Conservation (phyloP, 1,284 basidiomycete genomes). For the Moniliella sp. region DNA sequence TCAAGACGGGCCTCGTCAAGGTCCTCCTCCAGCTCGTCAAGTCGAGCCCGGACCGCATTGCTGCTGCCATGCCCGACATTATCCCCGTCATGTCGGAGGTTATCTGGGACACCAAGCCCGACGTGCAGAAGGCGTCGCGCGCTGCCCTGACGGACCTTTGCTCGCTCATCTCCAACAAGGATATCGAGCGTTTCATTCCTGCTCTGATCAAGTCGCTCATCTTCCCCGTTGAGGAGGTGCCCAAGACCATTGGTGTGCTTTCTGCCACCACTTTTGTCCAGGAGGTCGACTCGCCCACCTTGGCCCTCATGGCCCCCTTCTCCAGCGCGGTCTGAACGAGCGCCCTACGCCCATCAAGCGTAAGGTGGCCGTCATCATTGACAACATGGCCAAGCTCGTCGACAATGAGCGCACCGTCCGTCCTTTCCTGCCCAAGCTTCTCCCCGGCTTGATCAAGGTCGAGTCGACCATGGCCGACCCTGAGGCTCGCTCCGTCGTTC, state of each 20-base stretch:
- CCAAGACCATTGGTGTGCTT: conserved; percentile 81
- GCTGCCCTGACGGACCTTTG: conserved; percentile 61
- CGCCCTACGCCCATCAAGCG: conserved; percentile 33
- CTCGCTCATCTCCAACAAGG: conserved; percentile 73
- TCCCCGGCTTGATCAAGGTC: conserved; percentile 34
- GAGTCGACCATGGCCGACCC: conserved; percentile 32
- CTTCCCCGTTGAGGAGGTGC: conserved; percentile 97
- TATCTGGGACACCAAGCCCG: conserved; percentile 98
- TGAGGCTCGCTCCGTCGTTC: conserved; percentile 28
- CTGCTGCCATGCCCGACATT: conserved; percentile 79
- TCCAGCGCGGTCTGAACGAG: conserved; percentile 63
- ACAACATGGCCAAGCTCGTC: conserved; percentile 35
- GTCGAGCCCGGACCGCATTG: conserved; percentile 63
- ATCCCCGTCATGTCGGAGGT: conserved; percentile 83
- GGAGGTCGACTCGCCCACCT: conserved; percentile 93
- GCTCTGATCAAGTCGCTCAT: conserved; percentile 89
- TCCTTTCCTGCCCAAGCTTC: conserved; percentile 33
- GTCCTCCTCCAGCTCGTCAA: conserved; percentile 73
- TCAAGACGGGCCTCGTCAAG: conserved; percentile 73
- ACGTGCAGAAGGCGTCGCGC: conserved; percentile 96
- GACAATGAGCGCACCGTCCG: conserved; percentile 34
- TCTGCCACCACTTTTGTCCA: conserved; percentile 99
- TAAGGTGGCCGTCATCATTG: conserved; percentile 34
- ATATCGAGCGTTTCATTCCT: conserved; percentile 58
- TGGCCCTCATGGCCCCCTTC: conserved; percentile 92